Base-by-base conservation (phyloP, 1,284 basidiomycete genomes). In the Amanita bisporigera region DNA sequence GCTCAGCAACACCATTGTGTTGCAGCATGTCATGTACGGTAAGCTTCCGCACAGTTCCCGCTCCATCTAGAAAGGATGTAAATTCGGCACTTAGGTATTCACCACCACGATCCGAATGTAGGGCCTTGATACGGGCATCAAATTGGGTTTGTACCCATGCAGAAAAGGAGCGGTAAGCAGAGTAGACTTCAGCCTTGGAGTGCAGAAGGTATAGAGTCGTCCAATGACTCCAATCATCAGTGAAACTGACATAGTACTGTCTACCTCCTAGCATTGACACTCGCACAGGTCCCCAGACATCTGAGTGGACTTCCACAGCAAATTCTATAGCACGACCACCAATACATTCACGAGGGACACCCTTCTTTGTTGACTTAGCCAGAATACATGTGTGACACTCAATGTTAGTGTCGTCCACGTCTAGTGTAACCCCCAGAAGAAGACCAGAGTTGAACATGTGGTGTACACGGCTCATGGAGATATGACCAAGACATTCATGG, bases 1-100 rank as follows among this genome's bases (percentile, higher is more conserved):
- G 55, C 55, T 75, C 70, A 15, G 73, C 71, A 26, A 74, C 58
- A 7, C 74, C 68, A 47, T 75, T 76, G 24, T 72, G 64, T 58
- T 74, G 61, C 1, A 70, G 73, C 3, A 6, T 29, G 6, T 29
- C 29, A 29, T 29, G 29, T 6, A 29, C 29, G 6, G 29, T 29
- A 6, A 29, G 70, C 71, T 49, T 75, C 63, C 14, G 11, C 14
- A 2, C 49, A 15, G 26, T 50, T 17, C 49, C 49, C 12, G n/a
- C 21, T 4, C 26, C 11, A 3, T 21, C 26, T 4, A 50, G 12
- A 17, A 17, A n/a, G 14, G 12, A 21, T 50, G 49, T 17, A 17
- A 12, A 50, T n/a, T 17, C 21, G 4, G 21, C 4, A 6, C n/a
- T 29, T 29, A 50, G 14, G 26, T 50, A 50, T 50, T 50, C 21